Conservation (phyloP, 352 stramenopile genomes). For the Phytopythium kandeliae region DNA sequence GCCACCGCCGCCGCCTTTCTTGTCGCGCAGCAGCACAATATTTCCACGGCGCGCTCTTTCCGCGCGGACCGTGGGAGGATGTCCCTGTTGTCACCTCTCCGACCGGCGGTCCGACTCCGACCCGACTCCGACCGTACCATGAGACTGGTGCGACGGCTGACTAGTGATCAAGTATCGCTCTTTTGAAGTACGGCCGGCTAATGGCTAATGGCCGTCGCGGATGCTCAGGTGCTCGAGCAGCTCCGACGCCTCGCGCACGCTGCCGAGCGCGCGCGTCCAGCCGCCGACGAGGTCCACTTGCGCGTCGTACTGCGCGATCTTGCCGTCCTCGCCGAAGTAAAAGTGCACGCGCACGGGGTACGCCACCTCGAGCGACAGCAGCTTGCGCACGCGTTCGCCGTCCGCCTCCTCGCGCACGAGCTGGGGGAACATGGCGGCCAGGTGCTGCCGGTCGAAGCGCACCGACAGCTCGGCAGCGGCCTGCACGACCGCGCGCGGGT, state of each 20-base stretch:
- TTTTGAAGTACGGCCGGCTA: too few species aligned
- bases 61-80: too few species aligned
- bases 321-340: constrained; percentile 31
- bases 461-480: constrained; percentile 22
- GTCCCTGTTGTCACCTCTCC: too few species aligned
- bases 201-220: not conserved
- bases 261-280: constrained; percentile 21
- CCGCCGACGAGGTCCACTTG: constrained; percentile 34
- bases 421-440: constrained; percentile 46
- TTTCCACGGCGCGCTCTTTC: too few species aligned
- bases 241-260: constrained; percentile 19
- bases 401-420: constrained; percentile 19
- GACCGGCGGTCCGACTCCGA: too few species aligned
- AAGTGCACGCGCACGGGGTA: constrained; percentile 43
- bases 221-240: constrained; percentile 18
- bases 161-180: too few species aligned
- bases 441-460: constrained; percentile 39
- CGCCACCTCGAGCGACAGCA: constrained; percentile 38
- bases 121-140: too few species aligned
- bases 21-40: too few species aligned
- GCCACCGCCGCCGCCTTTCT: too few species aligned
- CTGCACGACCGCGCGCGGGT: constrained; percentile 30
- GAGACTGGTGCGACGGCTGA: too few species aligned
- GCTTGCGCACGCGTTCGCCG: constrained; percentile 18
- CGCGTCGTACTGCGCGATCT: constrained; percentile 35